These are phyloP conservation scores for Neofusicoccum parvum DNA, from an alignment of 2,329 filamentous ascomycete species.

Conservation along the genomic window DNA sequence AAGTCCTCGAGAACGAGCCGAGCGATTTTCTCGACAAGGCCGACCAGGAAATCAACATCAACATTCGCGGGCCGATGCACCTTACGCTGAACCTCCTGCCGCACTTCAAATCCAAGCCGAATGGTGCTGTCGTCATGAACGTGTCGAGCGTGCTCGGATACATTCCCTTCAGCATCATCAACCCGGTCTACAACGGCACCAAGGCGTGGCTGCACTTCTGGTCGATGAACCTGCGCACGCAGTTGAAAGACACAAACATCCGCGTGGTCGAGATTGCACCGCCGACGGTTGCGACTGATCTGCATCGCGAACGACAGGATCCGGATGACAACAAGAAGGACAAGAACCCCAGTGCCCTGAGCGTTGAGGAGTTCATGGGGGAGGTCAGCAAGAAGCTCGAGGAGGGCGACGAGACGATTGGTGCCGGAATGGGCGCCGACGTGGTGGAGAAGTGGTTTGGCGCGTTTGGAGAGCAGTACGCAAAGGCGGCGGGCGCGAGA, in stretches of 20 bases:
- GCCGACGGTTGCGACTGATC: conserved; percentile 56
- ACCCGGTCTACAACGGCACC: conserved; percentile 62
- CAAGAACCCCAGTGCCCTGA: conserved; percentile 52
- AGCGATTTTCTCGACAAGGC: conserved; percentile 52
- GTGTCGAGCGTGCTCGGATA: conserved; percentile 58
- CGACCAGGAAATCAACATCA: conserved; percentile 61
- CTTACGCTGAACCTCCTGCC: conserved; percentile 52
- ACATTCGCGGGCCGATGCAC: conserved; percentile 61
- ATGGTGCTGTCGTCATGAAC: conserved; percentile 54
- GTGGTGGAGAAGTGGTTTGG: conserved; percentile 51
- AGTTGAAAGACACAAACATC: conserved; percentile 49
- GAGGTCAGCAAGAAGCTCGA: conserved; percentile 50
- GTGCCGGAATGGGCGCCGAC: conserved; percentile 46
- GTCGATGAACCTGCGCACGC: conserved; percentile 57
- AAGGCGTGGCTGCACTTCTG: conserved; percentile 63
- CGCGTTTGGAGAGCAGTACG: conserved; percentile 41
- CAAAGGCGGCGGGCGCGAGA: conserved; percentile 26
- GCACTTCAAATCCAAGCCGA: conserved; percentile 50
- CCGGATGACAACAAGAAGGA: conserved; percentile 63
- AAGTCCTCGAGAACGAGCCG: conserved; percentile 42
- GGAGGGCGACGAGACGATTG: conserved; percentile 52
- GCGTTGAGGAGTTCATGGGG: conserved; percentile 58
- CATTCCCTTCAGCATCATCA: conserved; percentile 56
- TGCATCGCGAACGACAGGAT: conserved; percentile 58
- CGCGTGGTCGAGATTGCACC: conserved; percentile 59